Percentiles rank a stretch among this genome's conserved stretches.
These are phyloP conservation scores for Aphanomyces euteiches DNA, from an alignment of 352 stramenopile species.

Conservation along the genomic window DNA sequence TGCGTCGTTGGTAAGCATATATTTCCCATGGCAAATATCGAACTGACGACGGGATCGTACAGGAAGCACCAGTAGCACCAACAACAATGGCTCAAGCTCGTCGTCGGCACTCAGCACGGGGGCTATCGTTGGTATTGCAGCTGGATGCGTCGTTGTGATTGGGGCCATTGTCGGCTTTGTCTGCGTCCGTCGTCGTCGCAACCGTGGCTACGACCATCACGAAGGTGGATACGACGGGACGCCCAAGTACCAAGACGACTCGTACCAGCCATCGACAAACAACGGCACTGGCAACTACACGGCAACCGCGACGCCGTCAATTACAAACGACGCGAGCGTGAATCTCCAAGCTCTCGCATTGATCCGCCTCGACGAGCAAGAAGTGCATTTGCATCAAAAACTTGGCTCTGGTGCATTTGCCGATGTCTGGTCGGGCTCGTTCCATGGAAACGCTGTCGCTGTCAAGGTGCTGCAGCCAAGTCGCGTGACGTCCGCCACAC, in stretches of 20 bases:
- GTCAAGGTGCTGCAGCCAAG: slow-evolving; percentile 45
- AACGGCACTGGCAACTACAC: neutral
- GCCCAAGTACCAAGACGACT: neutral
- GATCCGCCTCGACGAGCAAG: no score
- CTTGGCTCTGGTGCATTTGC: slow-evolving; percentile 56
- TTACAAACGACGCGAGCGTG: neutral
- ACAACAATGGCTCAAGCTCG: neutral
- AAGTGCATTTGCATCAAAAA: slow-evolving; percentile 29
- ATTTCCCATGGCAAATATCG: neutral
- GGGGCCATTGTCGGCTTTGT: neutral
- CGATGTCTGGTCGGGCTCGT: slow-evolving; percentile 59
- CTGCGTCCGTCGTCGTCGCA: neutral
- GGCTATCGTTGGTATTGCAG: neutral
- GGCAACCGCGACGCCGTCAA: neutral
- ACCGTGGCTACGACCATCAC: neutral
- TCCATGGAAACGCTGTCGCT: slow-evolving; percentile 58
- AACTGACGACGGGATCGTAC: neutral
- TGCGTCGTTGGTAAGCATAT: neutral
- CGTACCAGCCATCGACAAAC: neutral
- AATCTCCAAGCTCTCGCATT: no score
- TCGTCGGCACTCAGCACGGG: neutral
- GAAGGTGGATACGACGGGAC: neutral
- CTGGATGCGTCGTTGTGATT: neutral
- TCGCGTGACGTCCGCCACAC: slow-evolving; percentile 28
- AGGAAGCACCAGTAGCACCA: neutral